Evolutionary conservation across 306 rosid species (phyloP).

Genomic region (Cicer bijugum): DNA sequence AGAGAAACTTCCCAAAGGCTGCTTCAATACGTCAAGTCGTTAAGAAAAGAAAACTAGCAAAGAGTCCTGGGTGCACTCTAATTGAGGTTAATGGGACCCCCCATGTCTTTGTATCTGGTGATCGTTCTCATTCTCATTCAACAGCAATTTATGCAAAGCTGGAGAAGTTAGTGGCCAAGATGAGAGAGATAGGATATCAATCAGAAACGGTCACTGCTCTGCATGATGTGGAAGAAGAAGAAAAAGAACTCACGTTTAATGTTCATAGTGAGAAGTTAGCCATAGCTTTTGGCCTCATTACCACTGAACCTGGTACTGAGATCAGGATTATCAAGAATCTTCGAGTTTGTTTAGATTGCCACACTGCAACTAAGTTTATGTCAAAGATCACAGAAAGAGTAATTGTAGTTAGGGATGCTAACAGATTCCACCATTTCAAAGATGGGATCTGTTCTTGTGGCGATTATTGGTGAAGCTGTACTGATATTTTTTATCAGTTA

Average conservation of each 20-base stretch:
- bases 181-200: slow-evolving; percentile 83
- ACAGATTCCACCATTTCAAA: slow-evolving; percentile 90
- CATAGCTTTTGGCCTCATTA: slow-evolving; percentile 86
- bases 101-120: slow-evolving; percentile 79
- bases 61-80: slow-evolving; percentile 91
- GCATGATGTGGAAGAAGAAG: slow-evolving; percentile 98
- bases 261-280: slow-evolving; percentile 94
- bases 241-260: slow-evolving; percentile 85
- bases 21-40: slow-evolving; percentile 80
- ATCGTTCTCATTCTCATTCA: slow-evolving; percentile 76
- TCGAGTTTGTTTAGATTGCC: slow-evolving; percentile 95
- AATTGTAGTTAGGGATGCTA: slow-evolving; percentile 95
- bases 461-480: slow-evolving; percentile 79
- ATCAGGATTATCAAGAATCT: slow-evolving; percentile 93
- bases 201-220: slow-evolving; percentile 75
- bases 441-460: slow-evolving; percentile 87
- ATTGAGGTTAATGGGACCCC: slow-evolving; percentile 78
- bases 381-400: slow-evolving; percentile 85
- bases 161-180: slow-evolving; percentile 78
- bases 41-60: slow-evolving; percentile 72
- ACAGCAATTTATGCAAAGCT: slow-evolving; percentile 77
- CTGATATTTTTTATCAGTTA: slow-evolving; percentile 33
- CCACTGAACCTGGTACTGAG: slow-evolving; percentile 78
- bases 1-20: slow-evolving; percentile 84
- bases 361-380: slow-evolving; percentile 83